phyloP scores from a whole-genome alignment of 495 filamentous ascomycete species.

The Penicillium mononematosum region DNA sequence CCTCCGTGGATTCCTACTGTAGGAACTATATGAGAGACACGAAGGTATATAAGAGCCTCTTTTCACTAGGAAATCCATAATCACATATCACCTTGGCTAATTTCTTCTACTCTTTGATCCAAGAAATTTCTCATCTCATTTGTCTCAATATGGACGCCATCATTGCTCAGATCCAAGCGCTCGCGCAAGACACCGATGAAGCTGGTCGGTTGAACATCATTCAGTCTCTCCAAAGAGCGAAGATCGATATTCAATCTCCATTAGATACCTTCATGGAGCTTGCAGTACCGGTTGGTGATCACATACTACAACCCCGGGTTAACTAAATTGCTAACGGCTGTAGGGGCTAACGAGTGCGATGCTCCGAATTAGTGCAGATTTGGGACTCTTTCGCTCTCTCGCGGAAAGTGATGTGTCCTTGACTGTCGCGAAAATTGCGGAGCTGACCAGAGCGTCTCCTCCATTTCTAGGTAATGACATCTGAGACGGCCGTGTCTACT shows the following conservation, averaged over 20 bases:
- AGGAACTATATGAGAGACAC: neutral
- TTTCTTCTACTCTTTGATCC: neutral
- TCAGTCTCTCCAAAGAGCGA: constrained; percentile 17
- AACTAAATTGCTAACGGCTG: neutral
- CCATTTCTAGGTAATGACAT: constrained; percentile 28
- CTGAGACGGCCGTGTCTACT: neutral
- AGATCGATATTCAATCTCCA: constrained; percentile 23
- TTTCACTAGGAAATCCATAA: neutral
- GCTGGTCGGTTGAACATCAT: constrained; percentile 22
- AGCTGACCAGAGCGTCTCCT: constrained; percentile 29
- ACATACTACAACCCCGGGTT: no score
- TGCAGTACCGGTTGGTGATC: constrained; percentile 20
- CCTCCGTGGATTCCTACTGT: constrained; percentile 2
- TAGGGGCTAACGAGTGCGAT: constrained; percentile 25
- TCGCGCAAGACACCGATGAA: constrained; percentile 25
- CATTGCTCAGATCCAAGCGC: constrained; percentile 23
- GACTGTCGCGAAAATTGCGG: constrained; percentile 30
- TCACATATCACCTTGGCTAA: neutral
- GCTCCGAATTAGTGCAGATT: constrained; percentile 34
- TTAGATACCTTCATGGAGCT: constrained; percentile 21
- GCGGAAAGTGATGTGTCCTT: constrained; percentile 24
- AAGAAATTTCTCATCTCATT: neutral
- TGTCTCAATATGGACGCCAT: constrained; percentile 28
- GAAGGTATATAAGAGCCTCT: constrained; percentile 11
- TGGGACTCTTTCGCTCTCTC: constrained; percentile 36